These are phyloP conservation scores for Pleurotus ostreatus DNA, from an alignment of 768 basidiomycete species.

Conservation along the genomic window DNA sequence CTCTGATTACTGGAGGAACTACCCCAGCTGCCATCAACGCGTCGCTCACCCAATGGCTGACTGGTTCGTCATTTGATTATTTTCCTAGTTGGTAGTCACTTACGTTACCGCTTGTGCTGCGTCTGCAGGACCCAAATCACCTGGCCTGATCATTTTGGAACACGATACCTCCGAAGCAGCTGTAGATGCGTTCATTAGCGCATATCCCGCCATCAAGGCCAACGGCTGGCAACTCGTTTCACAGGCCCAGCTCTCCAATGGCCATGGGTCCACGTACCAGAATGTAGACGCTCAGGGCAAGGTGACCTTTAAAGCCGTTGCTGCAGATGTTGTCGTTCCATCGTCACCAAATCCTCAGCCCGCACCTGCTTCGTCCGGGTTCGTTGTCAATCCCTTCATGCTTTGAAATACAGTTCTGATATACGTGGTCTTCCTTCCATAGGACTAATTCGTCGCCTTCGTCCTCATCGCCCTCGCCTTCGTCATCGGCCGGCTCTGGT, in stretches of 20 bases:
- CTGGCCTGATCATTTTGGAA: conserved; percentile 80
- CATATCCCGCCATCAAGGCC: conserved; percentile 56
- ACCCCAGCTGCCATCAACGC: conserved; percentile 43
- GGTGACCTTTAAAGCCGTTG: background rate
- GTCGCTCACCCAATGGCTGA: conserved; percentile 53
- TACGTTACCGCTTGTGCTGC: background rate
- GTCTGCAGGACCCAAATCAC: conserved; percentile 54
- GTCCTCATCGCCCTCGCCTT: background rate
- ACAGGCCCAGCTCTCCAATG: conserved; percentile 38
- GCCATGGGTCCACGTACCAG: conserved; percentile 35
- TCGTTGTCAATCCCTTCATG: background rate
- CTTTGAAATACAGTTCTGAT: background rate
- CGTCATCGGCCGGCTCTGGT: no score
- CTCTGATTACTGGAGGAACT: conserved; percentile 36
- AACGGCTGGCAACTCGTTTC: conserved; percentile 72
- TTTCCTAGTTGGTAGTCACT: background rate
- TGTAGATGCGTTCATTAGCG: conserved; percentile 62
- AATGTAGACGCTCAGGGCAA: conserved; percentile 27
- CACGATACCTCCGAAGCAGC: conserved; percentile 69
- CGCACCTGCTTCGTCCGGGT: background rate
- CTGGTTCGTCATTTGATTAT: conserved; percentile 29
- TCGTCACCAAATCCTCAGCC: no score
- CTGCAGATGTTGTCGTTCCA: no score
- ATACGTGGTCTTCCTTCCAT: background rate
- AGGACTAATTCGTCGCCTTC: background rate